Percentiles rank a stretch among this genome's conserved stretches.
These are phyloP conservation scores for Scleroderma bovista DNA, from an alignment of 768 basidiomycete species.

Conservation along the genomic window DNA sequence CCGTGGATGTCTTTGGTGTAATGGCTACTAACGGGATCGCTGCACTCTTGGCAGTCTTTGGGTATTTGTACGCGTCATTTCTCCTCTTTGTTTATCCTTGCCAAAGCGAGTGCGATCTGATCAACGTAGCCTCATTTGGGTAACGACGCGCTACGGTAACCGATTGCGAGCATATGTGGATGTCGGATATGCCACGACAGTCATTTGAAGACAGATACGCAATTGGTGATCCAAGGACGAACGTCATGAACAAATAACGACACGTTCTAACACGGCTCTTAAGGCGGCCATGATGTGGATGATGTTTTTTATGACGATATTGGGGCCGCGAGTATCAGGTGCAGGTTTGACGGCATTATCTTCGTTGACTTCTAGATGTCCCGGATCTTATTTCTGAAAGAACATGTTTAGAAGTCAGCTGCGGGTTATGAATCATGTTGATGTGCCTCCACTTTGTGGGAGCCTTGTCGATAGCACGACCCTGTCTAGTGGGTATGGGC, in stretches of 20 bases:
- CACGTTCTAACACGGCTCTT: too few relatives aligned
- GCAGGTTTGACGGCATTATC: too few relatives aligned
- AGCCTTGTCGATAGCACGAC: background rate
- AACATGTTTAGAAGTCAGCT: too few relatives aligned
- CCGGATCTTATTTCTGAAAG: too few relatives aligned
- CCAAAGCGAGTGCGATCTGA: slow-evolving; percentile 15
- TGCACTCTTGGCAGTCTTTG: slow-evolving; percentile 43
- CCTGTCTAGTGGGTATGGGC: too few relatives aligned
- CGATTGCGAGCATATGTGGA: slow-evolving; percentile 53
- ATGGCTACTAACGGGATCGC: slow-evolving; percentile 41
- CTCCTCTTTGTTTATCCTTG: background rate
- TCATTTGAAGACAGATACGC: background rate
- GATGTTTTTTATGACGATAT: too few relatives aligned
- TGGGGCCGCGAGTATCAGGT: too few relatives aligned
- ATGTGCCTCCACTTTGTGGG: background rate
- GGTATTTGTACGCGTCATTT: slow-evolving; percentile 42
- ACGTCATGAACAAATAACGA: background rate
- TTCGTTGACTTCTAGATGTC: too few relatives aligned
- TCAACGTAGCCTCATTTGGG: slow-evolving; percentile 43
- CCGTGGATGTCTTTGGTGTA: slow-evolving; percentile 50
- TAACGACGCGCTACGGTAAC: slow-evolving; percentile 51
- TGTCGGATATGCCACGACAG: slow-evolving; percentile 45
- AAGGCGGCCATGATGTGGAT: too few relatives aligned
- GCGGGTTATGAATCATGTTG: too few relatives aligned
- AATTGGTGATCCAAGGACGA: background rate